Percentiles rank a stretch among this genome's conserved stretches.
phyloP scores from a whole-genome alignment of 2,329 filamentous ascomycete genomes.

The Beauveria sp. region DNA sequence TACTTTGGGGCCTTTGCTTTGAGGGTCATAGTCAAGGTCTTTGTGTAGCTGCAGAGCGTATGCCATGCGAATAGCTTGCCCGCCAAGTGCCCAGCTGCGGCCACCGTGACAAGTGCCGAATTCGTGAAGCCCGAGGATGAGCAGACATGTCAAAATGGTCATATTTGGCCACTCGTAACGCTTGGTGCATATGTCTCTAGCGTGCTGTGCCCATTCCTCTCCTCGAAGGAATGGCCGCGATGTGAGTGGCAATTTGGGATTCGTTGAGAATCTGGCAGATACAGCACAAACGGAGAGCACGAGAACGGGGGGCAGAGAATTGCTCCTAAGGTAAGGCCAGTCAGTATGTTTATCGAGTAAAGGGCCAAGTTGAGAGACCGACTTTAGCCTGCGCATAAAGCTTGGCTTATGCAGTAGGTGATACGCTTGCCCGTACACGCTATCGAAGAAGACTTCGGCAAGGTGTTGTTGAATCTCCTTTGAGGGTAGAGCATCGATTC shows the following conservation, averaged over 20 bases:
- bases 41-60: constrained; percentile 91
- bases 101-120: constrained; percentile 96
- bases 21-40: constrained; percentile 77
- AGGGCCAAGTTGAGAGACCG: constrained; percentile 23
- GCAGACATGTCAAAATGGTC: constrained; percentile 83
- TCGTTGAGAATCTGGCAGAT: constrained; percentile 88
- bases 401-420: constrained; percentile 93
- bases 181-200: constrained; percentile 78
- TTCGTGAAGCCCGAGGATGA: constrained; percentile 85
- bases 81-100: constrained; percentile 90
- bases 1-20: constrained; percentile 51
- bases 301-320: constrained; percentile 76
- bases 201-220: constrained; percentile 81
- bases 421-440: constrained; percentile 91
- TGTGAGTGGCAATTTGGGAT: constrained; percentile 68
- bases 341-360: not conserved
- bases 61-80: constrained; percentile 93
- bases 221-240: constrained; percentile 75
- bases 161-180: constrained; percentile 94
- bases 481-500: constrained; percentile 71
- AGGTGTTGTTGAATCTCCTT: constrained; percentile 89
- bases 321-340: constrained; percentile 21
- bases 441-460: constrained; percentile 91
- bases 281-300: constrained; percentile 92
- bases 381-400: constrained; percentile 82